These are phyloP conservation scores for Rutstroemia sp. DNA, from an alignment of 2,329 filamentous ascomycete species.

Conservation along the genomic window DNA sequence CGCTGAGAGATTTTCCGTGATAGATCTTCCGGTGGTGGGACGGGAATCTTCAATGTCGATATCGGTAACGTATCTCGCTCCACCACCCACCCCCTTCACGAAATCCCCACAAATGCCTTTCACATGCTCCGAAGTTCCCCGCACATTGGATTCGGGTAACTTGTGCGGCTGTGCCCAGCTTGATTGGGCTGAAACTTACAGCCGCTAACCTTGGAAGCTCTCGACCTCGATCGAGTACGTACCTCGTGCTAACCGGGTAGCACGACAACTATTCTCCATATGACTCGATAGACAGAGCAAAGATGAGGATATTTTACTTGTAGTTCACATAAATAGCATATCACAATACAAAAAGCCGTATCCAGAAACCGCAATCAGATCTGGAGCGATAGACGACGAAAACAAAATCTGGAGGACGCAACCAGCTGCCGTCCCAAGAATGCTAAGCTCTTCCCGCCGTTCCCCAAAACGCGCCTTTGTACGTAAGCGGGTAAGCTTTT, in stretches of 20 bases:
- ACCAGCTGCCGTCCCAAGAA: conserved; percentile 2
- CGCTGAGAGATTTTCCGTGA: neutral
- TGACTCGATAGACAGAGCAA: too few species aligned
- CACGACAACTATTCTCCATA: neutral
- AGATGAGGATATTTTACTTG: too few species aligned
- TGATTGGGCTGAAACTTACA: neutral
- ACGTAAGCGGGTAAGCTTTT: conserved; percentile 1
- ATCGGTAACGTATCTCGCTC: neutral
- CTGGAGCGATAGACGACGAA: neutral
- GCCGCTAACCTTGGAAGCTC: neutral
- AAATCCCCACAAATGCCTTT: conserved; percentile 5
- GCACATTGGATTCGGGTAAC: neutral
- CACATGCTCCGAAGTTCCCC: conserved; percentile 11
- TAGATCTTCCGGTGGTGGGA: neutral
- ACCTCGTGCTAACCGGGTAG: neutral
- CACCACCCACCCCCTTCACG: neutral
- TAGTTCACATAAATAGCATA: too few species aligned
- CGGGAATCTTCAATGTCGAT: neutral
- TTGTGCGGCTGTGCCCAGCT: neutral
- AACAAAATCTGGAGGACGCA: conserved; percentile 4
- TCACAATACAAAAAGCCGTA: too few species aligned
- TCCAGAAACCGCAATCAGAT: too few species aligned
- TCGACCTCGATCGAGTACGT: neutral
- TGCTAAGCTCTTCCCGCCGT: neutral
- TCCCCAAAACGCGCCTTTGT: neutral